Base-by-base conservation (phyloP, 129 eudicot species). In the Centrapalus pauciflorus region DNA sequence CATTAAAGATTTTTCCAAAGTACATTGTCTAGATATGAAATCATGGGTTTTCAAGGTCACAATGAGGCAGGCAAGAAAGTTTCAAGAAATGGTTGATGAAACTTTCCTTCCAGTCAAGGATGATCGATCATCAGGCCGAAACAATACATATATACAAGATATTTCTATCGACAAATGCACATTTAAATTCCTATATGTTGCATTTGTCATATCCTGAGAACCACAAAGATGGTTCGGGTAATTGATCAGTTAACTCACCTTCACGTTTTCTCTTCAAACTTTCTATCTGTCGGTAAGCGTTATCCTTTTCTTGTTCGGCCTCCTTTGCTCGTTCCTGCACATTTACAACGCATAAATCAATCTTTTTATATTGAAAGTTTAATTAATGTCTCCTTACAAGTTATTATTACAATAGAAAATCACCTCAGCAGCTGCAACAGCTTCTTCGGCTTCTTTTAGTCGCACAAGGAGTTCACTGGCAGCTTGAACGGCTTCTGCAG, bases 401-500 rank as follows among this genome's bases (percentile, higher is more conserved):
- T n/a, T n/a, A n/a, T n/a, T n/a, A 45, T 45, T 33, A 19, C 19
- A 54, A 38, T 43, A 56, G 19, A 34, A 61, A 75, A 77, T 61
- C 67, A 93, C 99, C 96, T 89, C 83, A 23, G 96, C 90, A 76
- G 79, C 71, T 66, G 85, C 86, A 62, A 80, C 76, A 52, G 90
- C 92, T 76, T 86, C 99, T 79, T 93, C 99, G 17, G 95, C 95
- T 69, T 93, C 99, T 76, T 80, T 86, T 54, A 93, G 99, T 57
- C 96, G 82, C 34, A 93, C 96, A 64, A 93, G 93, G 28, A 93
- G 76, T 70, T 93, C 99, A 50, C 99, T 84, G 46, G 99, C 99
- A 66, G 99, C 96, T 74, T 88, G 93, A 61, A 93, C 88, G 72
- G 99, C 99, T 64, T 93, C 99, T 54, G 84, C 90, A 11, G 99